Evolutionary conservation across 495 filamentous ascomycete species (phyloP), one percentile per base, ranked within the genome.

Genomic region (Glarea lozoyensis): DNA sequence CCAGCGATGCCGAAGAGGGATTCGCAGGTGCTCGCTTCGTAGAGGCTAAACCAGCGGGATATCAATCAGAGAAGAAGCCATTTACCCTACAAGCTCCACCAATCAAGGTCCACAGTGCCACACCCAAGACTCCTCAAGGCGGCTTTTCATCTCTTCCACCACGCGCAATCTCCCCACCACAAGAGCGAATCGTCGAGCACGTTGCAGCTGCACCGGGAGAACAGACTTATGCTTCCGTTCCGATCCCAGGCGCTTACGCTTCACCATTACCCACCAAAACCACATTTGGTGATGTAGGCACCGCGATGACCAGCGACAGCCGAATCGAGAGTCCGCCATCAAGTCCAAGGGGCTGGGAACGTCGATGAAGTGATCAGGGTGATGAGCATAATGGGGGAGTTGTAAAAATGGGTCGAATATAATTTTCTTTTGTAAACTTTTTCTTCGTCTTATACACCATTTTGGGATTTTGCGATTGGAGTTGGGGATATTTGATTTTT

Each of bases 41-140:
- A 4, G 63, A 75, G 41, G 69, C 73, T 7, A 53, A 58, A 41
- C 70, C 70, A 3, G 35, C 61, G 9, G 32, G 54, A 0, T 54
- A 59, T 2, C 53, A 53, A 11, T n/a, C n/a, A n/a, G 68, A 78
- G 0, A 23, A 42, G 9, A 77, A 77, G 50, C 70, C 81, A 13
- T 94, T 96, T 73, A 79, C 82, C 50, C 78, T 96, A 9, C 84
- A 94, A 63, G 66, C 88, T 15, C 86, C 88, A 21, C 88, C 88
- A 0, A 75, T 74, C 58, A 82, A 79, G 51, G 75, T 87, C 31
- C 83, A 85, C 52, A 69, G 77, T 39, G 79, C 87, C 19, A 89
- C 80, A 15, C 36, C 53, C 3, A 54, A 60, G 29, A 47, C 51
- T 18, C 29, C 53, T 15, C 42, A 49, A 49, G 33, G 19, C 22